These are phyloP conservation scores for Plasmodium knowlesi DNA, from an alignment of 169 alveolate species.

Conservation along the genomic window DNA sequence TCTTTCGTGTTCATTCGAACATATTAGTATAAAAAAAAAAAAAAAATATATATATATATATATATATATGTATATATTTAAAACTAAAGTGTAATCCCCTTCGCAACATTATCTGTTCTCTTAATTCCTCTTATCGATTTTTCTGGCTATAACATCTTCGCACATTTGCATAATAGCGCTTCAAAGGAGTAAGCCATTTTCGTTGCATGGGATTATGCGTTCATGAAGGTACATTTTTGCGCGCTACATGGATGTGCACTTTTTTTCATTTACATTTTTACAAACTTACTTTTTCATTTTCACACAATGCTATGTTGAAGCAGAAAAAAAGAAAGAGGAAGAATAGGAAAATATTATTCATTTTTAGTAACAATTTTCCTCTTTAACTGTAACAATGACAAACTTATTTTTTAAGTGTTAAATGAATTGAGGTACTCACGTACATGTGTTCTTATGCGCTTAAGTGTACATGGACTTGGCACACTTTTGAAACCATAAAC, in stretches of 20 bases:
- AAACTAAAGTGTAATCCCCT: background rate
- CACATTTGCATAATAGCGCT: background rate
- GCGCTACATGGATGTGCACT: background rate
- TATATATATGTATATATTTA: no score
- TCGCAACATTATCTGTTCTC: background rate
- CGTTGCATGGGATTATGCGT: background rate
- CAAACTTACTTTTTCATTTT: conserved; percentile 49
- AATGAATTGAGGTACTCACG: background rate
- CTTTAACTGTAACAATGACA: background rate
- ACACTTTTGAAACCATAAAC: background rate
- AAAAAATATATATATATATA: no score
- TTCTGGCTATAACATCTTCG: background rate
- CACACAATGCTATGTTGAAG: conserved; percentile 27
- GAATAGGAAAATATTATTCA: conserved; percentile 15
- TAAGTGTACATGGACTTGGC: background rate
- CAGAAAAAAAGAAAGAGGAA: conserved; percentile 29
- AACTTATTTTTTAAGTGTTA: conserved; percentile 4
- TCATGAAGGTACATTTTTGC: background rate
- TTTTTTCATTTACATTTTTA: background rate
- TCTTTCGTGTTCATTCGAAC: conserved; percentile 3
- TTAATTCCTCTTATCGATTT: background rate
- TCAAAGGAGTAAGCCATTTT: background rate
- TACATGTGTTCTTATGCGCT: background rate
- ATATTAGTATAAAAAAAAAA: background rate
- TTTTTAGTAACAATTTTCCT: background rate